Percentiles rank a stretch among this genome's conserved stretches.
These are phyloP conservation scores for Trichoderma simmonsii DNA, from an alignment of 2,329 filamentous ascomycete genomes.

Conservation along the genomic window DNA sequence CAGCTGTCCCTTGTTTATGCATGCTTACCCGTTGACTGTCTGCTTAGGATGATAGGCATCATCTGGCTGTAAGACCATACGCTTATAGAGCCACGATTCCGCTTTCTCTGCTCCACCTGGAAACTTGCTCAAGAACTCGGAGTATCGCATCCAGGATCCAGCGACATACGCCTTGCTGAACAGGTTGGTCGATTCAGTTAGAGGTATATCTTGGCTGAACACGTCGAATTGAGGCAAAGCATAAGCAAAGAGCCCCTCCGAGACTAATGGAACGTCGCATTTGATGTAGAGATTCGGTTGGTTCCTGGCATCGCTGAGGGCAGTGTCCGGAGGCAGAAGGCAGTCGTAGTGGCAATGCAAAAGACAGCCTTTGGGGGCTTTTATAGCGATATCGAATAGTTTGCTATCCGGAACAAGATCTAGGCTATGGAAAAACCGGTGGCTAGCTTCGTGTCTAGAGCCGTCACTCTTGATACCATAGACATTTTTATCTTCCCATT, in stretches of 20 bases:
- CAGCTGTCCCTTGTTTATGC: not conserved
- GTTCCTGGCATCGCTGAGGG: not conserved
- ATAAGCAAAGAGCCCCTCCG: conserved; percentile 68
- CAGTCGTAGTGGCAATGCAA: conserved; percentile 83
- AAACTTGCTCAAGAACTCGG: not conserved
- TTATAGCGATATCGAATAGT: conserved; percentile 78
- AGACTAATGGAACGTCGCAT: conserved; percentile 78
- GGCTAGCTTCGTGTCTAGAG: not conserved
- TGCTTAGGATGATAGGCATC: conserved; percentile 4
- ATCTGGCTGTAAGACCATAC: conserved; percentile 6
- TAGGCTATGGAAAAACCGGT: conserved; percentile 3
- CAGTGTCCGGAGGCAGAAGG: conserved; percentile 31
- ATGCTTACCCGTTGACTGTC: not conserved
- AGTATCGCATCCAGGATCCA: conserved; percentile 8
- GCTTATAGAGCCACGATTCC: not conserved
- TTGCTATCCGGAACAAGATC: conserved; percentile 52
- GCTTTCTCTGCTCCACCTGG: not conserved
- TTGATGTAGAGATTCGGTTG: conserved; percentile 42
- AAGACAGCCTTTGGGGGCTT: conserved; percentile 84
- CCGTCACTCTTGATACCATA: conserved; percentile 3
- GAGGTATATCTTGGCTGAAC: conserved; percentile 53
- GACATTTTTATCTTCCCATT: not conserved
- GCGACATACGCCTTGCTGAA: not conserved
- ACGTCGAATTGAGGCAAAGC: conserved; percentile 61
- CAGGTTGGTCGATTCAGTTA: conserved; percentile 53